phyloP scores from a whole-genome alignment of 331 rosid genomes.

The Acacia pycnantha region DNA sequence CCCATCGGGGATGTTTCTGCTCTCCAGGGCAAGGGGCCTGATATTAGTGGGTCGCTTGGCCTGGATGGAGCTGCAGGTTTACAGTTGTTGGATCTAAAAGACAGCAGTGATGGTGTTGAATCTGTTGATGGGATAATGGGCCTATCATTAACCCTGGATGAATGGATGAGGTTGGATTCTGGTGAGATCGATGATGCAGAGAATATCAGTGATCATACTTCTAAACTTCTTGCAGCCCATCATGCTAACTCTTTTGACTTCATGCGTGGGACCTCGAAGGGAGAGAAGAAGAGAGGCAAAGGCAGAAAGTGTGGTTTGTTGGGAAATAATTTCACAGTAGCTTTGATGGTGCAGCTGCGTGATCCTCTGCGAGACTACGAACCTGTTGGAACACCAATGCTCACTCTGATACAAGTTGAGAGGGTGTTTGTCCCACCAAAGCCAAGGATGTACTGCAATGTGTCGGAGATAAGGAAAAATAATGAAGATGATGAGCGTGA shows the following conservation, averaged over 20 bases:
- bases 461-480: slow-evolving; percentile 51
- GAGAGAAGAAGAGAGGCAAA: slow-evolving; percentile 80
- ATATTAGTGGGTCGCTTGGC: slow-evolving; percentile 63
- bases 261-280: slow-evolving; percentile 68
- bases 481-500: slow-evolving; percentile 48
- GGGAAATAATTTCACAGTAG: slow-evolving; percentile 92
- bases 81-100: slow-evolving; percentile 82
- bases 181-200: slow-evolving; percentile 85
- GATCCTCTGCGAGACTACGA: slow-evolving; percentile 90
- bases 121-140: slow-evolving; percentile 80
- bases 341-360: slow-evolving; percentile 95
- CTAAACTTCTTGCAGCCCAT: slow-evolving; percentile 90
- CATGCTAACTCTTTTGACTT: slow-evolving; percentile 87
- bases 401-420: slow-evolving; percentile 93
- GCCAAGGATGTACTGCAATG: slow-evolving; percentile 68
- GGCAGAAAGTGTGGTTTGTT: slow-evolving; percentile 76
- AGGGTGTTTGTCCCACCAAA: slow-evolving; percentile 88
- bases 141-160: slow-evolving; percentile 88
- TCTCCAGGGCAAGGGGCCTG: slow-evolving; percentile 66
- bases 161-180: slow-evolving; percentile 93
- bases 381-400: slow-evolving; percentile 95
- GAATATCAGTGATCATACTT: slow-evolving; percentile 79
- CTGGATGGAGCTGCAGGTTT: slow-evolving; percentile 95
- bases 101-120: slow-evolving; percentile 39
- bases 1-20: slow-evolving; percentile 75